Percentiles rank a stretch among this genome's conserved stretches.
Evolutionary conservation across 768 basidiomycete species (phyloP).

Genomic region (Pilatotrama ljubarskyi): DNA sequence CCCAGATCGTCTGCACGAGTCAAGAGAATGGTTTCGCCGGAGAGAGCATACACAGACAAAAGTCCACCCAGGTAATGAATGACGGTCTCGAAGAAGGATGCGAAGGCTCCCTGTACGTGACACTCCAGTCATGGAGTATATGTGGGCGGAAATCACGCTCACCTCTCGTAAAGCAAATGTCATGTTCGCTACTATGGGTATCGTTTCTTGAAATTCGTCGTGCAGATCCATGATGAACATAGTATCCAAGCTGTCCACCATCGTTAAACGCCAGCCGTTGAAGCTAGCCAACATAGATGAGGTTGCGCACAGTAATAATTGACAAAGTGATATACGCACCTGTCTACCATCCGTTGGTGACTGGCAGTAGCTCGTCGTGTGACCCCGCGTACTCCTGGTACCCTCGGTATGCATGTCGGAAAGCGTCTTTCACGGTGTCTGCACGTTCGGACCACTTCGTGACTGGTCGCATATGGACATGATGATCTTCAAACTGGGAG

Average conservation of each 20-base stretch:
- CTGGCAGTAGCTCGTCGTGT: conserved; percentile 61
- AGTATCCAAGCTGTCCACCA: conserved; percentile 83
- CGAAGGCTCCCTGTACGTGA: conserved; percentile 31
- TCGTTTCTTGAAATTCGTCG: conserved; percentile 66
- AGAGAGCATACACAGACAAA: conserved; percentile 79
- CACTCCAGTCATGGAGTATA: neutral
- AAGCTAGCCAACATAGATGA: conserved; percentile 44
- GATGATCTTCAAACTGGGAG: neutral
- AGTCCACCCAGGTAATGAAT: conserved; percentile 90
- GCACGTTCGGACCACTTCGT: conserved; percentile 55
- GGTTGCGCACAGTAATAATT: neutral
- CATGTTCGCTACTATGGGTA: conserved; percentile 50
- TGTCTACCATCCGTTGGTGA: conserved; percentile 49
- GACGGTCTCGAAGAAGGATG: conserved; percentile 78
- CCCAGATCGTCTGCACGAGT: conserved; percentile 78
- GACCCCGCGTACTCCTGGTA: conserved; percentile 62
- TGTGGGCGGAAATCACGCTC: conserved; percentile 35
- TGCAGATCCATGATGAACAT: conserved; percentile 79
- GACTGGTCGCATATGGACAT: conserved; percentile 1
- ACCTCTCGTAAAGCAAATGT: conserved; percentile 47
- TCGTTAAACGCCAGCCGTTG: conserved; percentile 79
- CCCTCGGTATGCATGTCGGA: conserved; percentile 64
- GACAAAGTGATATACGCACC: conserved; percentile 39
- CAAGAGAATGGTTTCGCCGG: conserved; percentile 60
- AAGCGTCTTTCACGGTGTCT: conserved; percentile 58